phyloP scores from a whole-genome alignment of 1,284 basidiomycete genomes.

The Ceratobasidium sp. region DNA sequence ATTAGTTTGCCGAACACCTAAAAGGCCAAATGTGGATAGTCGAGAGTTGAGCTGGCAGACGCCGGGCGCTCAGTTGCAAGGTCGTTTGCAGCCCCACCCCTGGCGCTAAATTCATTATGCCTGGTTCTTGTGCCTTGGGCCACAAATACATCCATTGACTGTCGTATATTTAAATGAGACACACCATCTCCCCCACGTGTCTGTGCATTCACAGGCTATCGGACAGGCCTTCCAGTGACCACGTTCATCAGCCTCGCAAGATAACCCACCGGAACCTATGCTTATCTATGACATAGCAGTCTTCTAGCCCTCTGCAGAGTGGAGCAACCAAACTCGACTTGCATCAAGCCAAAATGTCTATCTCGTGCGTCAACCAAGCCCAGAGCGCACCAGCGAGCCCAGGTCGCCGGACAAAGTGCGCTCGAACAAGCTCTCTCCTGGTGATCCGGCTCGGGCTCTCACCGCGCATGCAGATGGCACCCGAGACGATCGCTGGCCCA shows the following conservation, averaged over 20 bases:
- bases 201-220: background rate
- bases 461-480: background rate
- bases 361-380: background rate
- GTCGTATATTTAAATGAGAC: background rate
- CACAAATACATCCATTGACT: too few species aligned
- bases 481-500: background rate
- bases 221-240: background rate
- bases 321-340: background rate
- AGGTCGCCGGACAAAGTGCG: background rate
- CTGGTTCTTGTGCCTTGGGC: too few species aligned
- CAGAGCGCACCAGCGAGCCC: background rate
- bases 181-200: background rate
- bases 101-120: background rate
- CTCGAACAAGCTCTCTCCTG: background rate
- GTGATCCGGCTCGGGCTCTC: background rate
- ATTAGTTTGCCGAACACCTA: background rate
- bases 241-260: background rate
- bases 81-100: background rate
- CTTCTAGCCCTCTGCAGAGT: too few species aligned
- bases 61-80: background rate
- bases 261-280: background rate
- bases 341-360: background rate
- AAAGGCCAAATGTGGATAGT: conserved; percentile 3
- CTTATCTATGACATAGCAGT: too few species aligned
- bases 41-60: conserved; percentile 12